Conservation (phyloP, 306 rosid species). For the Glycine soja region DNA sequence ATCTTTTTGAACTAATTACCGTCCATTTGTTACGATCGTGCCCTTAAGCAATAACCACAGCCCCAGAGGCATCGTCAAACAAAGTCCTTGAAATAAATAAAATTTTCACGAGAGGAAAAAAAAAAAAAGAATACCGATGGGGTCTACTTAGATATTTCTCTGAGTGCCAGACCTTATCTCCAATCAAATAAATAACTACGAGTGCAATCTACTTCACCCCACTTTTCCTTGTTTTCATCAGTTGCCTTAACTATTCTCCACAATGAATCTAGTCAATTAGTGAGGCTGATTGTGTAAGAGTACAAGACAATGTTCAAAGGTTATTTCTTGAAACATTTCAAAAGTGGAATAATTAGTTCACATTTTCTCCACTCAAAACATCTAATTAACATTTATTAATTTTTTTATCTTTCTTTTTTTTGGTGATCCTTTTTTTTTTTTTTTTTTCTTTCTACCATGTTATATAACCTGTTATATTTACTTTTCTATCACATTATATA, state of each 20-base stretch:
- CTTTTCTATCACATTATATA: no score
- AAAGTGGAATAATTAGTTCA: not conserved
- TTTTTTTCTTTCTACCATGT: no score
- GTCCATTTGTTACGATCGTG: no score
- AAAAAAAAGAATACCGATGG: not conserved
- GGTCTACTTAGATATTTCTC: slow-evolving; percentile 1
- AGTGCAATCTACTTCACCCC: not conserved
- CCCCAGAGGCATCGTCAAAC: not conserved
- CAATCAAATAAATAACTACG: no score
- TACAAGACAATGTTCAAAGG: not conserved
- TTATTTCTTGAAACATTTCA: not conserved
- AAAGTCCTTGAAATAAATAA: not conserved
- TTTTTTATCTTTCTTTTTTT: no score
- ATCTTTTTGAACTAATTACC: no score
- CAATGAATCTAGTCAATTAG: slow-evolving; percentile 4
- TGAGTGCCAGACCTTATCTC: not conserved
- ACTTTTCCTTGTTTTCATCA: slow-evolving; percentile 19
- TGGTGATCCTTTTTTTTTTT: no score
- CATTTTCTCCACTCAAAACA: not conserved
- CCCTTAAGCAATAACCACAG: no score
- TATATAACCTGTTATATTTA: no score
- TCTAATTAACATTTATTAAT: not conserved
- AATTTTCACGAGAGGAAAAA: not conserved
- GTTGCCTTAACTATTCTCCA: slow-evolving; percentile 17
- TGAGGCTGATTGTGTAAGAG: not conserved